A percentile compares a stretch with the other conserved stretches of the same genome.
phyloP scores from a whole-genome alignment of 805 yeast species.

The Starmerella apicola region DNA sequence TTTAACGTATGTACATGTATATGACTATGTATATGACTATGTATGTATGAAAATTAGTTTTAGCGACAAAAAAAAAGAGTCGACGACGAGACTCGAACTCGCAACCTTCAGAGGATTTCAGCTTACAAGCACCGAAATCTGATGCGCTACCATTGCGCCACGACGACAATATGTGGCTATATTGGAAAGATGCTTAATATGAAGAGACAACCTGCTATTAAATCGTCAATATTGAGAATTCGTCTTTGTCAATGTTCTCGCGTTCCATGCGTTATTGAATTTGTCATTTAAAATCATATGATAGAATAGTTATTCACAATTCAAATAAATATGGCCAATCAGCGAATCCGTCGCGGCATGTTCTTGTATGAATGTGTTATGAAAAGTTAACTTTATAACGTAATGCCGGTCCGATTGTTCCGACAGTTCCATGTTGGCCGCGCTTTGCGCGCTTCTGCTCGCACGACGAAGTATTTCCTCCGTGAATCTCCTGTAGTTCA shows the following conservation, averaged over 20 bases:
- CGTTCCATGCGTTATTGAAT: too few relatives aligned
- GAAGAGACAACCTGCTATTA: too few relatives aligned
- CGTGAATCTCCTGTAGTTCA: conserved; percentile 31
- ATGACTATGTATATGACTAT: too few relatives aligned
- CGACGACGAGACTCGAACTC: conserved; percentile 23
- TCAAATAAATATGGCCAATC: too few relatives aligned
- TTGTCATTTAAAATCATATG: not conserved
- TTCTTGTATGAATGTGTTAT: not conserved
- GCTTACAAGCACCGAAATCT: conserved; percentile 18
- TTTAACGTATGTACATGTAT: too few relatives aligned
- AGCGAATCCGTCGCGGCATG: not conserved
- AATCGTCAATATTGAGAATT: too few relatives aligned
- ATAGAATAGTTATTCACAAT: not conserved
- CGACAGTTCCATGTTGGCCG: conserved; percentile 4
- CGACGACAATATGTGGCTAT: conserved; percentile 14
- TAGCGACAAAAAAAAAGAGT: conserved; percentile 14
- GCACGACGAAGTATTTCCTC: conserved; percentile 3
- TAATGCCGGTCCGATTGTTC: not conserved
- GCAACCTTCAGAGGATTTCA: conserved; percentile 20
- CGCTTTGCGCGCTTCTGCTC: not conserved
- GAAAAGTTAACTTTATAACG: not conserved
- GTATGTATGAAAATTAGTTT: too few relatives aligned
- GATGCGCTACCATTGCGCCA: conserved; percentile 24
- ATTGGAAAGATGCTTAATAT: too few relatives aligned
- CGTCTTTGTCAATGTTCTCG: too few relatives aligned